Evolutionary conservation across 2,329 filamentous ascomycete genomes (phyloP).

Genomic region (Paraphaeosphaeria sporulosa): DNA sequence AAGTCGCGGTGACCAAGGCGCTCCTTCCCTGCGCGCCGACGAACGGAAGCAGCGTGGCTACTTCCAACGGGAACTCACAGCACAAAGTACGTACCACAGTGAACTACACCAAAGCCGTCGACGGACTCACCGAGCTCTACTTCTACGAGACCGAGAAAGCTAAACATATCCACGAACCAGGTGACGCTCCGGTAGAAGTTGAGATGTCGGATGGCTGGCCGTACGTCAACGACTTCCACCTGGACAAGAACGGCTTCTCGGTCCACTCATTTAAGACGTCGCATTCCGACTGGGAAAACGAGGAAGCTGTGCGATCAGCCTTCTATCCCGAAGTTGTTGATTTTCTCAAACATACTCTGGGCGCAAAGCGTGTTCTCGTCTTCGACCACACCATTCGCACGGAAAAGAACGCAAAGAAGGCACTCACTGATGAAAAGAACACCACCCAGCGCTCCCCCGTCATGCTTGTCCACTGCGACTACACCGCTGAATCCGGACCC

Average conservation of each 20-base stretch:
- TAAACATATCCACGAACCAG: slow-evolving; percentile 52
- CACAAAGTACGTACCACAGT: slow-evolving; percentile 51
- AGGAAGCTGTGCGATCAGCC: slow-evolving; percentile 49
- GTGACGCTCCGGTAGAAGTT: slow-evolving; percentile 49
- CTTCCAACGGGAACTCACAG: neutral
- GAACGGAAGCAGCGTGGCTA: neutral
- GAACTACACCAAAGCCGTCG: slow-evolving; percentile 57
- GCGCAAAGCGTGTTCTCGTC: slow-evolving; percentile 55
- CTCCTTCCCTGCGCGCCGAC: slow-evolving; percentile 15
- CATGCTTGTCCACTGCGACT: slow-evolving; percentile 61
- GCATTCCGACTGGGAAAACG: slow-evolving; percentile 51
- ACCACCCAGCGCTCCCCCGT: slow-evolving; percentile 55
- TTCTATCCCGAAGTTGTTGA: slow-evolving; percentile 59
- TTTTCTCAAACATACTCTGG: slow-evolving; percentile 55
- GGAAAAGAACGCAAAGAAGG: slow-evolving; percentile 40
- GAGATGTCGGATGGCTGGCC: slow-evolving; percentile 54
- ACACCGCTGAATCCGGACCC: slow-evolving; percentile 55
- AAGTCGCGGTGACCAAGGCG: slow-evolving; percentile 48
- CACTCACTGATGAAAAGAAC: slow-evolving; percentile 44
- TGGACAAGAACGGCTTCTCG: slow-evolving; percentile 58
- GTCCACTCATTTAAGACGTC: slow-evolving; percentile 51
- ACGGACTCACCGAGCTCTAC: slow-evolving; percentile 52
- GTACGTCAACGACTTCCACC: slow-evolving; percentile 52
- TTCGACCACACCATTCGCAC: slow-evolving; percentile 61
- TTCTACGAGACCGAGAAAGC: slow-evolving; percentile 51